These are phyloP conservation scores for Bauhinia variegata DNA, from an alignment of 306 rosid species.

Conservation along the genomic window DNA sequence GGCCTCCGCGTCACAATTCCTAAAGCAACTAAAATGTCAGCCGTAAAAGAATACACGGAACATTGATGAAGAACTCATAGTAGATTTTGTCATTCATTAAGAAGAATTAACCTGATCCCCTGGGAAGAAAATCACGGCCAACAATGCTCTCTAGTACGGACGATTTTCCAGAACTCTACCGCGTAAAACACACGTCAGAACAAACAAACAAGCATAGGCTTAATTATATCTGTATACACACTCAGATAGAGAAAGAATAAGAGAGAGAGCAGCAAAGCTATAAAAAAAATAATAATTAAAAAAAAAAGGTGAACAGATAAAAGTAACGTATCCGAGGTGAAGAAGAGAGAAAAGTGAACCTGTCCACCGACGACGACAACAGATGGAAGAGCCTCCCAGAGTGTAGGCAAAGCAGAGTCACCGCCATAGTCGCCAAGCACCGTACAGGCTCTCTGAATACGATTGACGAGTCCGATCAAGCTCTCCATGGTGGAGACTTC, in stretches of 20 bases:
- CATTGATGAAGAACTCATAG: background rate
- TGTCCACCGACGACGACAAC: slow-evolving; percentile 96
- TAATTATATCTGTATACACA: background rate
- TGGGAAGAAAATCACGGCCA: slow-evolving; percentile 87
- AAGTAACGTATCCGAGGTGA: background rate
- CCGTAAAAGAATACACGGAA: slow-evolving; percentile 6
- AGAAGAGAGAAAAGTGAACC: slow-evolving; percentile 44
- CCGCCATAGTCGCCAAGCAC: slow-evolving; percentile 84
- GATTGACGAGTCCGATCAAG: slow-evolving; percentile 79
- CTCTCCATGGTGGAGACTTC: slow-evolving; percentile 67
- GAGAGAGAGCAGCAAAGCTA: background rate
- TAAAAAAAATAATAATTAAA: too few species aligned
- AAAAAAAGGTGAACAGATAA: background rate
- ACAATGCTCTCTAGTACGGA: slow-evolving; percentile 85
- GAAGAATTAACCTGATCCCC: slow-evolving; percentile 69
- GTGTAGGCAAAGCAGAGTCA: slow-evolving; percentile 60
- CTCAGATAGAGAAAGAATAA: background rate
- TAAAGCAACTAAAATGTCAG: slow-evolving; percentile 39
- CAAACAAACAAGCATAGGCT: background rate
- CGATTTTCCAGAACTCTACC: slow-evolving; percentile 85
- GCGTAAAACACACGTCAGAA: background rate
- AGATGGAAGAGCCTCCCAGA: slow-evolving; percentile 88
- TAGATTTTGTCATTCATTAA: background rate
- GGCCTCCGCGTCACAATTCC: slow-evolving; percentile 98
- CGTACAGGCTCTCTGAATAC: slow-evolving; percentile 87